Evolutionary conservation across 176 grass and related monocot genomes (phyloP), one percentile per base, ranked within the genome.

Genomic region (Oryza nivara): DNA sequence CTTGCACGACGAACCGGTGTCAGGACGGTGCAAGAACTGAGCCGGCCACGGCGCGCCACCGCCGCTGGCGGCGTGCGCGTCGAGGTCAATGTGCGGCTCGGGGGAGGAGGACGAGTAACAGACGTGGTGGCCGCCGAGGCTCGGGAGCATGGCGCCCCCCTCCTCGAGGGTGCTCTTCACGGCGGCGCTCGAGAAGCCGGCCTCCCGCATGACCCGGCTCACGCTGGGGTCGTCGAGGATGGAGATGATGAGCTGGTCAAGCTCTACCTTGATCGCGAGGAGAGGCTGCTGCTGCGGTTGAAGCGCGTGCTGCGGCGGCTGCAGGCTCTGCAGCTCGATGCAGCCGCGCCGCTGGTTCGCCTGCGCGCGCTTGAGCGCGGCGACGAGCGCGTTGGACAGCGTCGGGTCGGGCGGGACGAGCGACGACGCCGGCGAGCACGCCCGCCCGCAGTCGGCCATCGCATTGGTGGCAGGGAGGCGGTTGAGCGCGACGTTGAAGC

Each of bases 301-400:
- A n/a, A 86, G 88, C 76, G 67, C 20, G 56, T 19, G 56, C 1
- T n/a, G 40, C 87, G 89, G 40, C 87, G 89, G 32, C 13, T 15
- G 44, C 61, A 90, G 89, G 28, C 26, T 49, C 68, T 92, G 91
- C 66, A 94, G 75, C 65, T 97, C 94, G 74, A 88, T 81, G 87
- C 91, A 93, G 41, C 94, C 89, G 73, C 94, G 88, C 43, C 94
- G 86, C 79, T 97, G 94, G 77, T 87, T 89, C 7, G 96, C 91
- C 82, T 98, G 91, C 35, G 96, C 96, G 60, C 96, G 92, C 81
- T 98, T 98, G 73, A 98, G 93, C 11, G 96, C 96, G 7, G 96
- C 96, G 25, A 95, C 65, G 66, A 98, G 93, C 6, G 94, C 94
- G 71, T 97, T 94, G 36, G 94, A 97, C 49, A 94, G 81, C 3